A percentile compares a stretch with the other conserved stretches of the same genome.
Conservation (phyloP, 345 rosid species). For the Cardiospermum halicacabum region DNA sequence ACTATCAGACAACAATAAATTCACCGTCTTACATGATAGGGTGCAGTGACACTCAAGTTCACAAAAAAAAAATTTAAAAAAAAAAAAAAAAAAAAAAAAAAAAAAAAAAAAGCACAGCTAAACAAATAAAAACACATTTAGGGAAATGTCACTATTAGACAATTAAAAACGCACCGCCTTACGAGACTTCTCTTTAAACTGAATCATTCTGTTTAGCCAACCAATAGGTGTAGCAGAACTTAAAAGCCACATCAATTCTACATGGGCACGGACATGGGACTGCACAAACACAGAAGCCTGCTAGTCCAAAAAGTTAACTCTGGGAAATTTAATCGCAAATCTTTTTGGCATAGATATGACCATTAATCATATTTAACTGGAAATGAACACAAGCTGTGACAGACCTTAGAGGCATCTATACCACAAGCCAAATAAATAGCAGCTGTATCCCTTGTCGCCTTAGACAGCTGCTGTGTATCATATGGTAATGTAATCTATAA, state of each 20-base stretch:
- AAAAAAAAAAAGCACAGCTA: too few species aligned
- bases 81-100: too few species aligned
- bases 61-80: too few species aligned
- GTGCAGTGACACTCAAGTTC: background rate
- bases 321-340: background rate
- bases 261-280: slow-evolving; percentile 80
- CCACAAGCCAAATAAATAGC: slow-evolving; percentile 95
- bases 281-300: slow-evolving; percentile 95
- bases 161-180: slow-evolving; percentile 55
- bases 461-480: slow-evolving; percentile 56
- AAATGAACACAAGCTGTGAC: slow-evolving; percentile 8
- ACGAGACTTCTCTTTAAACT: slow-evolving; percentile 91
- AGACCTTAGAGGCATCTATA: slow-evolving; percentile 70
- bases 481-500: slow-evolving; percentile 72
- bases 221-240: slow-evolving; percentile 85
- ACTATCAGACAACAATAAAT: too few species aligned
- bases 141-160: slow-evolving; percentile 14
- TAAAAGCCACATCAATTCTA: slow-evolving; percentile 77
- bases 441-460: slow-evolving; percentile 79
- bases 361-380: background rate
- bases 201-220: slow-evolving; percentile 85
- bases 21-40: too few species aligned
- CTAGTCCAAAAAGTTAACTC: slow-evolving; percentile 17
- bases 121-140: background rate
- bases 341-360: background rate